Conservation (phyloP, 2,329 filamentous ascomycete species). For the Phialemonium atrogriseum region DNA sequence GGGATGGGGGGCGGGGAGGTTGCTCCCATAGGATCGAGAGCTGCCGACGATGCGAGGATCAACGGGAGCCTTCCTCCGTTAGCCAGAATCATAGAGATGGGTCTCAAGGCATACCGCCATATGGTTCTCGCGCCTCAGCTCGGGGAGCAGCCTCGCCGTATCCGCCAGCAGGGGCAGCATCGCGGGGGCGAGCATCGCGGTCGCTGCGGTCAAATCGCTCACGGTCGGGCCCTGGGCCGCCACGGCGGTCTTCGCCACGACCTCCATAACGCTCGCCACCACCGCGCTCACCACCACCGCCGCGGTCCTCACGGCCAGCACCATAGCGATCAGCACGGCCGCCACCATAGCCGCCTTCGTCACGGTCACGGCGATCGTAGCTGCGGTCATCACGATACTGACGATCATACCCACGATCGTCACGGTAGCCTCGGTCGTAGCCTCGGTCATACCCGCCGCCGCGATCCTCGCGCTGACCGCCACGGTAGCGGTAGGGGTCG, state of each 20-base stretch:
- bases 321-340: slow-evolving; percentile 34
- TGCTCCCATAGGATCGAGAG: neutral
- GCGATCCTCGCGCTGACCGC: slow-evolving; percentile 24
- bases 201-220: slow-evolving; percentile 27
- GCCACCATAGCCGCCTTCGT: slow-evolving; percentile 17
- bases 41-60: too few species aligned
- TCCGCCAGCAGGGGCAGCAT: slow-evolving; percentile 15
- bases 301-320: slow-evolving; percentile 21
- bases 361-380: slow-evolving; percentile 30
- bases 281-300: slow-evolving; percentile 33
- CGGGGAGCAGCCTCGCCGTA: slow-evolving; percentile 20
- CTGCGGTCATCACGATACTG: slow-evolving; percentile 36
- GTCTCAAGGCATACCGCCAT: slow-evolving; percentile 14
- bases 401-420: slow-evolving; percentile 32
- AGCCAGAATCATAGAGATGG: slow-evolving; percentile 9
- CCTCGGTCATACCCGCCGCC: slow-evolving; percentile 21
- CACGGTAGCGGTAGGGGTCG: slow-evolving; percentile 44
- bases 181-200: slow-evolving; percentile 20
- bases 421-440: slow-evolving; percentile 42
- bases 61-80: slow-evolving; percentile 9
- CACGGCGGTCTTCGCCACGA: slow-evolving; percentile 31
- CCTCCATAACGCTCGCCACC: slow-evolving; percentile 51
- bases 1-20: neutral
- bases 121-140: slow-evolving; percentile 19
- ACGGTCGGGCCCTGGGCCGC: slow-evolving; percentile 32